Conservation (phyloP, 805 yeast species). For the Yamadazyma ubonensis region DNA sequence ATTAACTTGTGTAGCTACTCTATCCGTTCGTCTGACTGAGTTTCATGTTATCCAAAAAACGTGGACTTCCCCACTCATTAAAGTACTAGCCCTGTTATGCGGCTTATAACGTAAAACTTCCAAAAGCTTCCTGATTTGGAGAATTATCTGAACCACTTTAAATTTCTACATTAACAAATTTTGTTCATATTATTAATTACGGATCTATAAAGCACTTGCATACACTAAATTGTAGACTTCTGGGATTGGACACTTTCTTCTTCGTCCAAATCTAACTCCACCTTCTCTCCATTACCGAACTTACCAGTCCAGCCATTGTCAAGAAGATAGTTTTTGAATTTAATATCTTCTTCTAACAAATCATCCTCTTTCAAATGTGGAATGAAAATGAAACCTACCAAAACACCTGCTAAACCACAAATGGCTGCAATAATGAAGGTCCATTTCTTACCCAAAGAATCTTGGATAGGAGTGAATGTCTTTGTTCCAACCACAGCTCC, state of each 20-base stretch:
- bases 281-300: slow-evolving; percentile 34
- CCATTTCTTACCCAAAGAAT: slow-evolving; percentile 64
- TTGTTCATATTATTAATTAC: neutral
- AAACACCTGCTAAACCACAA: slow-evolving; percentile 64
- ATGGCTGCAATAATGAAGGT: slow-evolving; percentile 79
- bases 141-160: no score
- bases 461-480: slow-evolving; percentile 66
- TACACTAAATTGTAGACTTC: neutral
- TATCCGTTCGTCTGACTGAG: no score
- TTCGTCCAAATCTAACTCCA: slow-evolving; percentile 19
- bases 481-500: slow-evolving; percentile 85
- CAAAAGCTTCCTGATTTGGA: no score
- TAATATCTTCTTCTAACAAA: slow-evolving; percentile 59
- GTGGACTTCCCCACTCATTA: no score
- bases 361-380: slow-evolving; percentile 75
- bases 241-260: slow-evolving; percentile 4
- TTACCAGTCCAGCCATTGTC: slow-evolving; percentile 59
- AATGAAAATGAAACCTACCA: slow-evolving; percentile 56
- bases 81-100: no score
- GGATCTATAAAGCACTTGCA: neutral
- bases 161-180: neutral
- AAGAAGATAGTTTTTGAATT: slow-evolving; percentile 57
- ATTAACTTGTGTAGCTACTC: no score
- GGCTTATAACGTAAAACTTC: no score
- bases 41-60: no score